A percentile compares a stretch with the other conserved stretches of the same genome.
These are phyloP conservation scores for Mycena amicta DNA, from an alignment of 768 basidiomycete genomes.

Conservation along the genomic window DNA sequence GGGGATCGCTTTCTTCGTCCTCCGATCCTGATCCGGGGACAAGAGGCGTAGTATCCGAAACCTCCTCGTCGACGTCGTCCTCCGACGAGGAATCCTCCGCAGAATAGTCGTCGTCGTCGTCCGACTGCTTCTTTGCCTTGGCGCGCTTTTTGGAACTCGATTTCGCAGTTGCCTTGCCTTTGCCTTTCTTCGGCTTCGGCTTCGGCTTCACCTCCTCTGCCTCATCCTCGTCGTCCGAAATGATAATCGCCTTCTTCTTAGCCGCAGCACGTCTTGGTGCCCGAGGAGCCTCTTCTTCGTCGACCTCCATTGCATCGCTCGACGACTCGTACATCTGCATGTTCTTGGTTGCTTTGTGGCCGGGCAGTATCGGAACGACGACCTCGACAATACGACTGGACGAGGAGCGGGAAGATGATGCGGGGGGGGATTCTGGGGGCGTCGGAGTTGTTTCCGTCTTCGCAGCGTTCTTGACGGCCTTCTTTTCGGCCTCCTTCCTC, in stretches of 20 bases:
- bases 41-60: constrained; percentile 27
- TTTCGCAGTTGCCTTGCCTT: constrained; percentile 25
- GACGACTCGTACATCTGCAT: constrained; percentile 33
- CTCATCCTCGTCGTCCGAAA: constrained; percentile 55
- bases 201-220: constrained; percentile 29
- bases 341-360: constrained; percentile 23
- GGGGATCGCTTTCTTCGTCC: constrained; percentile 35
- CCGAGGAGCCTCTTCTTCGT: constrained; percentile 29
- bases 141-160: constrained; percentile 26
- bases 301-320: constrained; percentile 35
- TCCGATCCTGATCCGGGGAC: constrained; percentile 11
- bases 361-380: constrained; percentile 45
- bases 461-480: constrained; percentile 2
- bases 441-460: constrained; percentile 19
- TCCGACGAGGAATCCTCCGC: constrained; percentile 38
- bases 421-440: constrained; percentile 18
- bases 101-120: constrained; percentile 45
- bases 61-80: constrained; percentile 31
- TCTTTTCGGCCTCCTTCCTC: constrained; percentile 34
- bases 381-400: constrained; percentile 59
- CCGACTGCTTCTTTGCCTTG: constrained; percentile 27
- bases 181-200: constrained; percentile 23
- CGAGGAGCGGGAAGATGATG: constrained; percentile 30
- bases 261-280: constrained; percentile 41
- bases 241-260: constrained; percentile 45